phyloP scores from a whole-genome alignment of 495 filamentous ascomycete genomes.

The Elaphomyces granulatus region DNA sequence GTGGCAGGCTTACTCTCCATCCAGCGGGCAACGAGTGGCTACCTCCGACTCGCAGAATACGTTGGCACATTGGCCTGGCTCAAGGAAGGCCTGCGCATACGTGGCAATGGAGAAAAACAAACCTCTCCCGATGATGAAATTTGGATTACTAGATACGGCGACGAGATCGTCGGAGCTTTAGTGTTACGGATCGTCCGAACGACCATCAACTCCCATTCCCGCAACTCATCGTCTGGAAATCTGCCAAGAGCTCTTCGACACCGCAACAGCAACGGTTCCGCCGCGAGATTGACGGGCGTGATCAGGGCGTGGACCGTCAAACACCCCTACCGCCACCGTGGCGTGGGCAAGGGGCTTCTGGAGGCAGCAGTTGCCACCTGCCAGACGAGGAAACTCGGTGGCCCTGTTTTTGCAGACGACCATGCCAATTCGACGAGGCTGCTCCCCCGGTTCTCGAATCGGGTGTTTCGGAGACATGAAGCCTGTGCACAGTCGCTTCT shows the following conservation, averaged over 20 bases:
- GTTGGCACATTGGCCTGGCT: conserved; percentile 35
- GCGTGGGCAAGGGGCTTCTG: conserved; percentile 54
- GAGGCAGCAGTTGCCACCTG: conserved; percentile 46
- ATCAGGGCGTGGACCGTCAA: conserved; percentile 67
- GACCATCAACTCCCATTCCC: conserved; percentile 9
- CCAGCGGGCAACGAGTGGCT: conserved; percentile 26
- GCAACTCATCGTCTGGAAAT: conserved; percentile 1
- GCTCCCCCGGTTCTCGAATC: conserved; percentile 46
- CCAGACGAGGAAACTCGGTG: conserved; percentile 39
- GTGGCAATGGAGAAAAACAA: not conserved
- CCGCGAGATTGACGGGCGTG: conserved; percentile 17
- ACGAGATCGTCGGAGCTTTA: conserved; percentile 40
- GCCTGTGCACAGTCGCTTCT: conserved; percentile 36
- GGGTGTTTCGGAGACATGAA: conserved; percentile 41
- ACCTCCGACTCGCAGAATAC: conserved; percentile 38
- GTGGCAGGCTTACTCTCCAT: conserved; percentile 31
- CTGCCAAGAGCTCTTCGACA: conserved; percentile 2
- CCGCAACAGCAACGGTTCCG: conserved; percentile 3
- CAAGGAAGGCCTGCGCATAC: conserved; percentile 16
- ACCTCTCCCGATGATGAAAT: conserved; percentile 24
- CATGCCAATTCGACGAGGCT: conserved; percentile 53
- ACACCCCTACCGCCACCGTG: conserved; percentile 47
- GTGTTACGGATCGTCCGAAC: conserved; percentile 31
- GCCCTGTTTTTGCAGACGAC: conserved; percentile 45
- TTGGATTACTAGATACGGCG: conserved; percentile 40